Conservation (phyloP, 2,329 filamentous ascomycete genomes). For the Aspergillus caelatus region DNA sequence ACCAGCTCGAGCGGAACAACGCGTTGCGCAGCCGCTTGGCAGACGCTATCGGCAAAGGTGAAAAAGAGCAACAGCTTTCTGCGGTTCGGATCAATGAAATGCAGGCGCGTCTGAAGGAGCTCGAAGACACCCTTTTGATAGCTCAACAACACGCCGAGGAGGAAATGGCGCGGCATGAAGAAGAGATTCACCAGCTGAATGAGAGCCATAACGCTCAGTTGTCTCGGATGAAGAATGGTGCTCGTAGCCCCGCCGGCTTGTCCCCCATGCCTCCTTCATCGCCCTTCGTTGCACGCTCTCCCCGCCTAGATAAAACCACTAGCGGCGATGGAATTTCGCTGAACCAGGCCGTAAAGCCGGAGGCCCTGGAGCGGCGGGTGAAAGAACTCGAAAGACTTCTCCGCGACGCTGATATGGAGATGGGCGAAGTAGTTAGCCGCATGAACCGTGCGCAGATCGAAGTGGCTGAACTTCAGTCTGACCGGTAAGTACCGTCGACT, state of each 20-base stretch:
- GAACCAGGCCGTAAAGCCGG: slow-evolving; percentile 72
- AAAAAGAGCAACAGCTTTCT: slow-evolving; percentile 78
- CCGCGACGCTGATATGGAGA: slow-evolving; percentile 73
- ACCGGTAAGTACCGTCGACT: slow-evolving; percentile 40
- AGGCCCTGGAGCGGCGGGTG: slow-evolving; percentile 75
- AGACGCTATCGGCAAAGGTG: slow-evolving; percentile 79
- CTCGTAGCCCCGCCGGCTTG: slow-evolving; percentile 48
- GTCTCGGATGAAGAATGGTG: slow-evolving; percentile 65
- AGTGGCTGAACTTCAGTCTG: slow-evolving; percentile 72
- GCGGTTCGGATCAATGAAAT: slow-evolving; percentile 80
- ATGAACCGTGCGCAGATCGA: slow-evolving; percentile 85
- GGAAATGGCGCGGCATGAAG: slow-evolving; percentile 78
- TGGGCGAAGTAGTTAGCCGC: slow-evolving; percentile 78
- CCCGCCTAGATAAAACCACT: slow-evolving; percentile 63
- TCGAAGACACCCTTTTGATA: slow-evolving; percentile 81
- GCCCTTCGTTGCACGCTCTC: slow-evolving; percentile 61
- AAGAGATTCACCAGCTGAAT: slow-evolving; percentile 74
- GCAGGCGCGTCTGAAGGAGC: slow-evolving; percentile 74
- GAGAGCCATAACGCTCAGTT: slow-evolving; percentile 78
- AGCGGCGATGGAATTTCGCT: slow-evolving; percentile 62
- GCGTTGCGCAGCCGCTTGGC: slow-evolving; percentile 74
- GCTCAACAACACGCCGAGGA: slow-evolving; percentile 89
- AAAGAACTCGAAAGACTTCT: slow-evolving; percentile 83
- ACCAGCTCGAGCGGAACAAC: slow-evolving; percentile 78
- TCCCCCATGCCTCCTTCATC: slow-evolving; percentile 65